phyloP scores from a whole-genome alignment of 1,139 yeast species.

The Spencermartinsiella ligniputridi region DNA sequence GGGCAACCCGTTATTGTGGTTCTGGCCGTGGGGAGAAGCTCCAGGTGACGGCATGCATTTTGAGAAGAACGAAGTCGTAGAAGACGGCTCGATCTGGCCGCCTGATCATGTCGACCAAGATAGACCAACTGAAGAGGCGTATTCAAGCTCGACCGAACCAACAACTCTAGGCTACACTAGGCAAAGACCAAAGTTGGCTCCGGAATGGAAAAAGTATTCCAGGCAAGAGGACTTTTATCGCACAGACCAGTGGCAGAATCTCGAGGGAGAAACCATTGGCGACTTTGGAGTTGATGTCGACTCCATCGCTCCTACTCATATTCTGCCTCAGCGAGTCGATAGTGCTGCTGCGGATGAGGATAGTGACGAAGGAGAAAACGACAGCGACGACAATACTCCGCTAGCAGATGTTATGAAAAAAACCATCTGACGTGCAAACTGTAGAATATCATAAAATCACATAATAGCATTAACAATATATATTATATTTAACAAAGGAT shows the following conservation, averaged over 20 bases:
- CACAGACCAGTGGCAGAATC: conserved; percentile 65
- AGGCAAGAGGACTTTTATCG: conserved; percentile 30
- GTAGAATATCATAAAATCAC: conserved; percentile 1
- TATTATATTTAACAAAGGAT: conserved; percentile 1
- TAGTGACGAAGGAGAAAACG: not conserved
- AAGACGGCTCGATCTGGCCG: conserved; percentile 67
- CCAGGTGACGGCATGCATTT: conserved; percentile 50
- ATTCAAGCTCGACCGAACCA: conserved; percentile 9
- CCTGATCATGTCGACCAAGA: conserved; percentile 69
- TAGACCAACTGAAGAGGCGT: conserved; percentile 12
- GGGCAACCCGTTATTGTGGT: conserved; percentile 44
- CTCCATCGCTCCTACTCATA: conserved; percentile 21
- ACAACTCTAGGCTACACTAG: conserved; percentile 14
- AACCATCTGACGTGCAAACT: not conserved
- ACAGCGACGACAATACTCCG: conserved; percentile 12
- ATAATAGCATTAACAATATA: conserved; percentile 5
- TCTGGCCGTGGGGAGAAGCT: conserved; percentile 64
- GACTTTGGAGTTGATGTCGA: conserved; percentile 89
- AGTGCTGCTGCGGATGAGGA: conserved; percentile 1
- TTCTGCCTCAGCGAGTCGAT: not conserved
- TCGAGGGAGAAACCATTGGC: conserved; percentile 71
- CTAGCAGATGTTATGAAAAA: conserved; percentile 8
- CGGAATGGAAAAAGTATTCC: conserved; percentile 15
- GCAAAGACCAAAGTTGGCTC: conserved; percentile 8
- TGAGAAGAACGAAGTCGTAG: conserved; percentile 47